Evolutionary conservation across 306 rosid genomes (phyloP), one percentile per base, ranked within the genome.

Genomic region (Acacia melanoxylon): DNA sequence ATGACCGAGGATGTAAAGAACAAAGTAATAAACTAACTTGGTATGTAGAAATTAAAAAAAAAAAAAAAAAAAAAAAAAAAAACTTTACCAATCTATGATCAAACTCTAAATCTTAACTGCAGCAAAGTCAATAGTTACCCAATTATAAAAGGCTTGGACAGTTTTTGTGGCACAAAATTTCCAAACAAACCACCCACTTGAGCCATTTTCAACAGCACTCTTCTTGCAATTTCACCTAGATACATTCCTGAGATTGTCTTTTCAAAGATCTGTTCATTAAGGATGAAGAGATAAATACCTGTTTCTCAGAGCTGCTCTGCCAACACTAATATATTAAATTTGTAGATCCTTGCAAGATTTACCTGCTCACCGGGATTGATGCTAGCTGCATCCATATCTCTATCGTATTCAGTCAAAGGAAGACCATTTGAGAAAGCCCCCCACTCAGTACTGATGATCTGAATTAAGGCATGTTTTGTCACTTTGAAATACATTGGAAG

Each of bases 361-460:
- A 93, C 98, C 95, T 93, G 98, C 84, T 95, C 97, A 24, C 98
- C 93, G 8, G 98, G 98, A 80, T 95, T 95, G 88, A 95, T 90
- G 68, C 95, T 93, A 44, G 97, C 94, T 72, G 90, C 92, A 87
- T 95, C 98, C 98, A 95, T 93, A 24, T 89, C 97, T 78, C 89
- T 85, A 83, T 95, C 98, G 77, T 86, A 93, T 59, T 80, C 92
- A 0, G 95, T 89, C 76, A 90, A 86, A 76, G 98, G 98, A 45
- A 95, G 98, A 87, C 89, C 88, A 17, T 80, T 84, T 48, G 94
- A 88, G 88, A 93, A 95, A 72, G 97, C 92, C 37, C 98, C 98
- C 98, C 98, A 95, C 85, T 95, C 98, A 0, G 95, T 91, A 74
- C 89, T 95, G 24, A 95, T 89, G 86, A 95, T 91, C 98, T 95